Evolutionary conservation across 2,329 filamentous ascomycete species (phyloP), one percentile per base, ranked within the genome.

Genomic region (Ascochyta koolunga): DNA sequence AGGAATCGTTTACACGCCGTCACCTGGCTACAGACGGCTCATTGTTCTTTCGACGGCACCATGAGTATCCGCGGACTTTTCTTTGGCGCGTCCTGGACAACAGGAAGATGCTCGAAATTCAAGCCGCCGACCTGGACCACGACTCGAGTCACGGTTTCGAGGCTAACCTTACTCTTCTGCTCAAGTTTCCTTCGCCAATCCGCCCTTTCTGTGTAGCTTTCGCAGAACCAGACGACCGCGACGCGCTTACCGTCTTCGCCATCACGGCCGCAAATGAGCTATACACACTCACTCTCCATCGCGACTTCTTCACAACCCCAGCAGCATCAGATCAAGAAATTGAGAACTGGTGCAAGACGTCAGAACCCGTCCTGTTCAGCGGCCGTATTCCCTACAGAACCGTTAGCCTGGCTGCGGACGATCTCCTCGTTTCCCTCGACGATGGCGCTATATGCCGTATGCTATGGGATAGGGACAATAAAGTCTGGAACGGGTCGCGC

Each of bases 61-160:
- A 89, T 68, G 81, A 84, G 60, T 87, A 89, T 60, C 95, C 95
- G 33, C 87, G 90, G 70, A 91, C 86, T 75, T 96, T 98, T 71
- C 82, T 96, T 41, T 99, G 95, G 95, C 86, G 93, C 64, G 83
- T 98, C 33, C 78, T 97, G 56, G 89, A 96, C 68, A 86, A 91
- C 66, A 86, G 87, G 68, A 89, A 85, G 62, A 81, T 91, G 58
- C 81, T 99, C 64, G 93, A 95, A 76, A 82, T 99, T 44, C 89
- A 91, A 69, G 87, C 86, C 35, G 86, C 90, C 56, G 95, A 99
- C 76, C 78, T 97, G 61, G 89, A 86, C 19, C 71, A 92, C 84
- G 78, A 84, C 82, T 61, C 82, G 81, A 57, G 83, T 81, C 83
- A 86, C 19, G 76, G 80, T 37, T 71, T 77, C 44, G 91, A 96